A percentile compares a stretch with the other conserved stretches of the same genome.
Conservation (phyloP, 306 rosid species). For the Cicer pinnatifidum region DNA sequence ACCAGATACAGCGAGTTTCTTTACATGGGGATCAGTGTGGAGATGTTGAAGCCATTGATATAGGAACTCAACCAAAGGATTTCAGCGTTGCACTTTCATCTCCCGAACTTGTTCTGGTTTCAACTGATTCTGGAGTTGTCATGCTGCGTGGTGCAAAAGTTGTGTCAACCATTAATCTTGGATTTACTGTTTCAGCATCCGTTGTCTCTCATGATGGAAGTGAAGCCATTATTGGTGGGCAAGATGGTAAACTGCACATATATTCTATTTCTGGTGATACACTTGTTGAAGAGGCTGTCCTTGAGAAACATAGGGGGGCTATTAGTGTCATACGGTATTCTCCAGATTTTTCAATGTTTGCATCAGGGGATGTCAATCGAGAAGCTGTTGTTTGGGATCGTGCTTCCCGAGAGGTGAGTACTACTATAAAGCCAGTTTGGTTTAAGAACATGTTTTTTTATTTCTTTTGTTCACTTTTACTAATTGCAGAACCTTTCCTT, state of each 20-base stretch:
- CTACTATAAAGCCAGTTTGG: background rate
- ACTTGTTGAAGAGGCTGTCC: slow-evolving; percentile 78
- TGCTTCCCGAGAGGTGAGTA: slow-evolving; percentile 69
- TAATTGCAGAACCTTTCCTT: background rate
- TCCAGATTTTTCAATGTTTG: slow-evolving; percentile 92
- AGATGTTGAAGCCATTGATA: slow-evolving; percentile 81
- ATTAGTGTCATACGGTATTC: slow-evolving; percentile 83
- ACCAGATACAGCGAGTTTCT: slow-evolving; percentile 79
- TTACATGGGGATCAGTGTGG: slow-evolving; percentile 70
- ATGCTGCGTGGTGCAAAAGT: slow-evolving; percentile 72
- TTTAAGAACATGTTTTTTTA: background rate
- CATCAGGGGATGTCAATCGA: slow-evolving; percentile 94
- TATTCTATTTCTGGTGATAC: slow-evolving; percentile 73
- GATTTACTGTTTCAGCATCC: slow-evolving; percentile 84
- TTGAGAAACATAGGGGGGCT: slow-evolving; percentile 95
- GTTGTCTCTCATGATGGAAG: slow-evolving; percentile 86
- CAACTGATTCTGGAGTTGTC: slow-evolving; percentile 85
- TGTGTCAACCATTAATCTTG: slow-evolving; percentile 80
- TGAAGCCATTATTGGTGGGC: slow-evolving; percentile 94
- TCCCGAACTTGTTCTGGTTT: slow-evolving; percentile 82
- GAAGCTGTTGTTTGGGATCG: slow-evolving; percentile 94
- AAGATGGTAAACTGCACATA: slow-evolving; percentile 85
- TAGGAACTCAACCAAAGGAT: slow-evolving; percentile 93
- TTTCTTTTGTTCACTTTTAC: background rate
- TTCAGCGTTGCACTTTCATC: slow-evolving; percentile 77